Conservation (phyloP, 176 grass and related monocot genomes). For the Thalia dealbata region DNA sequence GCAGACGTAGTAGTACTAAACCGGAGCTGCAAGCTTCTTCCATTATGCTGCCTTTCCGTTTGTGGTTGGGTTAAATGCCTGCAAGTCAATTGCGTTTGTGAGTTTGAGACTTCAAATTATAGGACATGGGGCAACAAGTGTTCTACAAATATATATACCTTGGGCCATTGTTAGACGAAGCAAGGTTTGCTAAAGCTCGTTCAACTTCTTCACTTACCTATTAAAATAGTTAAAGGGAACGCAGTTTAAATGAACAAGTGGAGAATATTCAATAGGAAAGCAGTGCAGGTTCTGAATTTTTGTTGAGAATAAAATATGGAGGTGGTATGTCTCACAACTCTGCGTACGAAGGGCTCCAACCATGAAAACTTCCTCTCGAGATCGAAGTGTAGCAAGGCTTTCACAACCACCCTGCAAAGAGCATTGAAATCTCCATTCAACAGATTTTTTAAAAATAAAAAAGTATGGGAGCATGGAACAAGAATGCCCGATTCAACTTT, state of each 20-base stretch:
- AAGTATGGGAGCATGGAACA: too few relatives aligned
- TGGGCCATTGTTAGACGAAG: constrained; percentile 27
- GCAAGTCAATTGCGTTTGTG: background rate
- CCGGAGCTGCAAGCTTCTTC: constrained; percentile 50
- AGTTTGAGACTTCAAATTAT: background rate
- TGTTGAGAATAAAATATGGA: background rate
- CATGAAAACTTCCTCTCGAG: background rate
- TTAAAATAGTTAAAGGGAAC: background rate
- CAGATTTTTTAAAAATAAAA: too few relatives aligned
- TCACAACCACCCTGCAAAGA: background rate
- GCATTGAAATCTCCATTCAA: background rate
- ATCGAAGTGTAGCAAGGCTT: background rate
- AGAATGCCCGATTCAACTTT: too few relatives aligned
- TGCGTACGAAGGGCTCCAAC: background rate
- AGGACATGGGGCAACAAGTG: background rate
- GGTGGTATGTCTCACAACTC: background rate
- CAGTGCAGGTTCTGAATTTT: too few relatives aligned
- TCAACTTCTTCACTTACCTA: constrained; percentile 90
- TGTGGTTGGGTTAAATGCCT: constrained; percentile 44
- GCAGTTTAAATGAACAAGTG: background rate
- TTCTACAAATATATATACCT: too few relatives aligned
- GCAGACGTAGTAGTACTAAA: constrained; percentile 50
- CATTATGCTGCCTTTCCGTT: constrained; percentile 54
- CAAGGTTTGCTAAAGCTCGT: constrained; percentile 47
- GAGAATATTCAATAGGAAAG: background rate